These are phyloP conservation scores for Fulvia fulva DNA, from an alignment of 2,329 filamentous ascomycete genomes.

Conservation along the genomic window DNA sequence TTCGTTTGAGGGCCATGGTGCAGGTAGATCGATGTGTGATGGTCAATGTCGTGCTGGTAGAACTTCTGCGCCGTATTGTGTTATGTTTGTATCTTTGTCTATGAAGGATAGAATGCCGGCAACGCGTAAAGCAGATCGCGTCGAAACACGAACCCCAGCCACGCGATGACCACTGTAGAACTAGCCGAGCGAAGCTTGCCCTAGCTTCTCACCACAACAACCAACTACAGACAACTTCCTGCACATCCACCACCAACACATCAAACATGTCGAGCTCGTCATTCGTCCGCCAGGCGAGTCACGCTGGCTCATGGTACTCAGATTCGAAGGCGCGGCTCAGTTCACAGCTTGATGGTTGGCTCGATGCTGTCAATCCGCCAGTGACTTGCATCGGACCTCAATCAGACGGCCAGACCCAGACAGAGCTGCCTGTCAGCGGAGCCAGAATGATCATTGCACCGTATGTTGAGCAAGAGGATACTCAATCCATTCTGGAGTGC, in stretches of 20 bases:
- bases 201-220: not conserved
- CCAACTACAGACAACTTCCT: not conserved
- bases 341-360: slow-evolving; percentile 67
- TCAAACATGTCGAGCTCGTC: slow-evolving; percentile 27
- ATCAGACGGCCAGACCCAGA: slow-evolving; percentile 35
- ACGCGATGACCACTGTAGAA: not conserved
- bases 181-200: not conserved
- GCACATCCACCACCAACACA: not conserved
- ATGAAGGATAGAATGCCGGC: not conserved
- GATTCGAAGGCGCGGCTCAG: slow-evolving; percentile 57
- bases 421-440: slow-evolving; percentile 62
- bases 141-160: not conserved
- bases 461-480: slow-evolving; percentile 48
- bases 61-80: not conserved
- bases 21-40: not conserved
- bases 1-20: slow-evolving; percentile 56
- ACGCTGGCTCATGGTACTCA: slow-evolving; percentile 87
- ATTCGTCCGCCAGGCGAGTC: slow-evolving; percentile 57
- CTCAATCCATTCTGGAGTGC: slow-evolving; percentile 8
- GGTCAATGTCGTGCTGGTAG: not conserved
- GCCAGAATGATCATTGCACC: slow-evolving; percentile 88
- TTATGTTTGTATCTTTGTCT: not conserved
- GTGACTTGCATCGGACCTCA: slow-evolving; percentile 57
- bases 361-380: slow-evolving; percentile 65
- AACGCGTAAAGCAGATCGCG: slow-evolving; percentile 1